These are phyloP conservation scores for Croton laevigatus DNA, from an alignment of 441 rosid genomes.

Conservation along the genomic window DNA sequence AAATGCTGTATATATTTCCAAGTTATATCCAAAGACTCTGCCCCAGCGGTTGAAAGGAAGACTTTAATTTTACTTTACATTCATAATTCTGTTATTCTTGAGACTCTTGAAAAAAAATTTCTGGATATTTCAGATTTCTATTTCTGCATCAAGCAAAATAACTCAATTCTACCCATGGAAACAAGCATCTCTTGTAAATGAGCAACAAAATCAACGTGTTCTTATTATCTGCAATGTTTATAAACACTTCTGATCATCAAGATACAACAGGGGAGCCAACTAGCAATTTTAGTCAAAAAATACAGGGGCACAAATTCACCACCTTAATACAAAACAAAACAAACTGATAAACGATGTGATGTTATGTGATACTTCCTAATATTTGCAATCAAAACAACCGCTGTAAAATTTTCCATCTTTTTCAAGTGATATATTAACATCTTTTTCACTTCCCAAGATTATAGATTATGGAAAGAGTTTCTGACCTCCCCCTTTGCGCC, in stretches of 20 bases:
- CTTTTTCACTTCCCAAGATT: neutral
- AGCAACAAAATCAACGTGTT: neutral
- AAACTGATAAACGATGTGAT: neutral
- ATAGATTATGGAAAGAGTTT: constrained; percentile 45
- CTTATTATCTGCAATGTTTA: constrained; percentile 4
- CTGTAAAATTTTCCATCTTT: constrained; percentile 1
- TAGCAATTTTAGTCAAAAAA: neutral
- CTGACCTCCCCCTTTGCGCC: constrained; percentile 66
- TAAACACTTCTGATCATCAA: constrained; percentile 10
- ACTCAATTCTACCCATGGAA: neutral
- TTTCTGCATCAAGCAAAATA: neutral
- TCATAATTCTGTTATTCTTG: too few species aligned
- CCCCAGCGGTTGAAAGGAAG: neutral
- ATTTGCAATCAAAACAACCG: neutral
- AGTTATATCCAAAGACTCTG: too few species aligned
- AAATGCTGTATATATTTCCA: too few species aligned
- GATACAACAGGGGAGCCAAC: neutral
- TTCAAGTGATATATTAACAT: neutral
- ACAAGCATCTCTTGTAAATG: neutral
- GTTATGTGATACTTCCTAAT: constrained; percentile 11
- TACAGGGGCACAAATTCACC: neutral
- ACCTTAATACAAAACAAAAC: neutral
- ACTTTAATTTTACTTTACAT: neutral
- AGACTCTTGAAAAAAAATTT: neutral
- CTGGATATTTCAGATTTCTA: neutral